These are phyloP conservation scores for Nakazawaea ernobii DNA, from an alignment of 805 yeast genomes.

Conservation along the genomic window DNA sequence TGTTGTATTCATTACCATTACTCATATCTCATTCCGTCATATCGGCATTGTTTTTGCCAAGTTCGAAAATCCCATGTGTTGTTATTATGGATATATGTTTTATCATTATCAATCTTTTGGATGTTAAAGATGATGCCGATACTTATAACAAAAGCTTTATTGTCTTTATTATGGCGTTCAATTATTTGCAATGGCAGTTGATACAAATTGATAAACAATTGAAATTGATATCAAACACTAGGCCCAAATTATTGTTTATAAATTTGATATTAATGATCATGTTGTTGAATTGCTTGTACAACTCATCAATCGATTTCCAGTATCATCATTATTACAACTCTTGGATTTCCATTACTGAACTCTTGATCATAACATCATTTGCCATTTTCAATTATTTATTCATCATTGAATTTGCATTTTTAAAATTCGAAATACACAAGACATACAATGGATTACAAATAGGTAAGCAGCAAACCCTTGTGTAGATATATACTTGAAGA, in stretches of 20 bases:
- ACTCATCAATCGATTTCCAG: conserved; percentile 4
- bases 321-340: conserved; percentile 7
- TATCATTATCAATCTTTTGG: conserved; percentile 1
- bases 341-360: conserved; percentile 3
- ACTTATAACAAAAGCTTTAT: conserved; percentile 3
- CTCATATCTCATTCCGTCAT: neutral
- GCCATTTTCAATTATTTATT: neutral
- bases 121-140: conserved; percentile 2
- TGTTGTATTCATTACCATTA: neutral
- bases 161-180: neutral
- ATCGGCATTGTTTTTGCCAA: neutral
- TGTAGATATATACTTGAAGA: no score
- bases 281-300: neutral
- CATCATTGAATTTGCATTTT: neutral
- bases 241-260: neutral
- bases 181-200: neutral
- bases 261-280: neutral
- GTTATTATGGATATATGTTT: neutral
- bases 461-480: conserved; percentile 7
- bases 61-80: neutral
- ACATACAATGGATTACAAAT: neutral
- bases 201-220: neutral
- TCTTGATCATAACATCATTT: neutral
- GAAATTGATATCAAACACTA: neutral
- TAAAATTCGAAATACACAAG: neutral